Conservation (phyloP, 495 filamentous ascomycete genomes). For the Lasiosphaeria miniovina region DNA sequence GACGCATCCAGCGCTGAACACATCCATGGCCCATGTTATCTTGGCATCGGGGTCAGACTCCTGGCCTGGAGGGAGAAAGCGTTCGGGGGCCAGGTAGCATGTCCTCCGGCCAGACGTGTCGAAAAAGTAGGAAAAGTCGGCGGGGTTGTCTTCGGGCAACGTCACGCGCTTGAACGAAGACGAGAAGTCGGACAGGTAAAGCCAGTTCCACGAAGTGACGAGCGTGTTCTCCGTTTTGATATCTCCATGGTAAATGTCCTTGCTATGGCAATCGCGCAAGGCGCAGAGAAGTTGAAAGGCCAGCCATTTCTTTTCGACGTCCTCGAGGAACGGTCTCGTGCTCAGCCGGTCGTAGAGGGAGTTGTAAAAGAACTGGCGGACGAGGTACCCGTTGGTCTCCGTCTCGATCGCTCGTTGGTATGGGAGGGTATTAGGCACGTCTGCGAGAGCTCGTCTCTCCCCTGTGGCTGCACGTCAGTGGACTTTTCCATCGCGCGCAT, state of each 20-base stretch:
- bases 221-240: slow-evolving; percentile 97
- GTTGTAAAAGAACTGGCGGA: slow-evolving; percentile 95
- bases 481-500: neutral
- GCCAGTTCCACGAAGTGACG: slow-evolving; percentile 99
- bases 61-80: slow-evolving; percentile 73
- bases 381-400: slow-evolving; percentile 82
- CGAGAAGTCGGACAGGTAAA: slow-evolving; percentile 95
- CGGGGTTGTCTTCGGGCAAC: slow-evolving; percentile 94
- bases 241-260: slow-evolving; percentile 93
- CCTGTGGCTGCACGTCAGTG: slow-evolving; percentile 47
- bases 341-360: slow-evolving; percentile 96
- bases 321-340: slow-evolving; percentile 93
- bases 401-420: slow-evolving; percentile 92
- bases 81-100: slow-evolving; percentile 95
- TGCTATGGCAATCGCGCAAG: slow-evolving; percentile 84
- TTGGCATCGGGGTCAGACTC: slow-evolving; percentile 57
- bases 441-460: slow-evolving; percentile 73
- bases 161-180: slow-evolving; percentile 93
- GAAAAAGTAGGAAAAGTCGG: slow-evolving; percentile 96
- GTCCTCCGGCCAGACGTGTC: slow-evolving; percentile 87
- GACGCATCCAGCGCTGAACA: slow-evolving; percentile 96
- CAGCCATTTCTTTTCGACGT: slow-evolving; percentile 98
- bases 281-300: slow-evolving; percentile 94
- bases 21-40: slow-evolving; percentile 89
- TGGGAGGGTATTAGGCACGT: slow-evolving; percentile 85